A percentile compares a stretch with the other conserved stretches of the same genome.
These are phyloP conservation scores for Camptophora hylomeconis DNA, from an alignment of 2,329 filamentous ascomycete genomes.

Conservation along the genomic window DNA sequence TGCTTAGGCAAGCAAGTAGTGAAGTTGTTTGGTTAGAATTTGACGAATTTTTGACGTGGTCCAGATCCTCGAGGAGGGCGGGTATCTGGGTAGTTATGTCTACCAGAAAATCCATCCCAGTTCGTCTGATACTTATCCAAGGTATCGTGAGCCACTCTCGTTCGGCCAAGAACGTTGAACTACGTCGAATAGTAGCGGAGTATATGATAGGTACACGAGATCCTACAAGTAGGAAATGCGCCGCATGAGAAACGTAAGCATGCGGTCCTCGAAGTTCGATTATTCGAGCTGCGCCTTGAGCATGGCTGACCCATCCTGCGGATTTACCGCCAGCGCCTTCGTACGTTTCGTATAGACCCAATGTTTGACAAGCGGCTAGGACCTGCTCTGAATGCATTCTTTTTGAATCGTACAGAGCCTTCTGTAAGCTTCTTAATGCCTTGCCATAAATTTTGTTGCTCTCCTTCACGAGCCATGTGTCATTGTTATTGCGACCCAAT, in stretches of 20 bases:
- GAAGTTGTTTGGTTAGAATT: slow-evolving; percentile 3
- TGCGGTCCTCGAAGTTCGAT: slow-evolving; percentile 13
- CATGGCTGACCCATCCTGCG: slow-evolving; percentile 14
- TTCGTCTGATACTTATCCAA: slow-evolving; percentile 21
- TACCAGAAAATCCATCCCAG: slow-evolving; percentile 22
- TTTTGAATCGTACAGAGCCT: slow-evolving; percentile 21
- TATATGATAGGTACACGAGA: slow-evolving; percentile 13
- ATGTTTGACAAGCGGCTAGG: slow-evolving; percentile 24
- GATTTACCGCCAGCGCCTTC: slow-evolving; percentile 12
- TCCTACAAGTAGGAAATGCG: slow-evolving; percentile 13
- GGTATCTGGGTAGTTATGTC: slow-evolving; percentile 23
- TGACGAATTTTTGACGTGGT: slow-evolving; percentile 11
- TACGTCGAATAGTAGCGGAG: slow-evolving; percentile 16
- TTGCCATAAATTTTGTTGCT: slow-evolving; percentile 23
- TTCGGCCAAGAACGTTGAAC: slow-evolving; percentile 20
- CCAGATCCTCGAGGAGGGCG: slow-evolving; percentile 20
- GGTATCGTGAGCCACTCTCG: slow-evolving; percentile 24
- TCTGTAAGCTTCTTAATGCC: slow-evolving; percentile 24
- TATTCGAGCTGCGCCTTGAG: slow-evolving; percentile 13
- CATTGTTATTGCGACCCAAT: slow-evolving; percentile 15
- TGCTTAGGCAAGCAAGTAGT: slow-evolving; percentile 7
- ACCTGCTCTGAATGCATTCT: slow-evolving; percentile 24
- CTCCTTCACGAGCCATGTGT: slow-evolving; percentile 18
- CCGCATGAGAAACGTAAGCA: slow-evolving; percentile 8
- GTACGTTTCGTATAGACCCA: slow-evolving; percentile 23